Percentiles rank a stretch among this genome's conserved stretches.
phyloP scores from a whole-genome alignment of 306 rosid genomes.

The Hippophae rhamnoides region DNA sequence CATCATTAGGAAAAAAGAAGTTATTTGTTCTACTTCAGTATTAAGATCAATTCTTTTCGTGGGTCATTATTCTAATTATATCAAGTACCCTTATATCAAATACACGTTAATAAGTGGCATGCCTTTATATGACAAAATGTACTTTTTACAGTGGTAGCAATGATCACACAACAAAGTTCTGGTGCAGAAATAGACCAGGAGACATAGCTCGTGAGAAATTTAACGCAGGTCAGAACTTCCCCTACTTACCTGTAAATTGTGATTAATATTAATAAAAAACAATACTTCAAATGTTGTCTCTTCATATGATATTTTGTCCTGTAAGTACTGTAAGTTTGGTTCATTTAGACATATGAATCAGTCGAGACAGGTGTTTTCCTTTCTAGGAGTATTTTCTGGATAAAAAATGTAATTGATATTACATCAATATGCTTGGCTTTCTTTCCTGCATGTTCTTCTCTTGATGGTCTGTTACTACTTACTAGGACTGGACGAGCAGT shows the following conservation, averaged over 20 bases:
- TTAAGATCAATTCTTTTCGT: too few species aligned
- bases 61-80: too few species aligned
- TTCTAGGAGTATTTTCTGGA: background rate
- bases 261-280: background rate
- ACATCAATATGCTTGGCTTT: too few species aligned
- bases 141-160: conserved; percentile 87
- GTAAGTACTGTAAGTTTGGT: too few species aligned
- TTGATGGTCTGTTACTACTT: too few species aligned
- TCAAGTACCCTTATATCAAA: background rate
- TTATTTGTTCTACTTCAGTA: too few species aligned
- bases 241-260: conserved; percentile 7
- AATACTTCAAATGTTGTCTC: background rate
- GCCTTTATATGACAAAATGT: conserved; percentile 10
- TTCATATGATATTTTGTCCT: background rate
- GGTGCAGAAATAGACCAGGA: conserved; percentile 98
- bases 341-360: too few species aligned
- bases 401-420: too few species aligned
- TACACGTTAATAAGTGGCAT: conserved; percentile 6
- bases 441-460: too few species aligned
- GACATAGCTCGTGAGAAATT: conserved; percentile 78
- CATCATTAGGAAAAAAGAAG: too few species aligned
- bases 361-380: background rate
- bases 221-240: conserved; percentile 57
- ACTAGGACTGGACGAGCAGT: too few species aligned
- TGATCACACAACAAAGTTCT: conserved; percentile 93